phyloP scores from a whole-genome alignment of 257 asterid genomes.

The Solanum pinnatisectum region DNA sequence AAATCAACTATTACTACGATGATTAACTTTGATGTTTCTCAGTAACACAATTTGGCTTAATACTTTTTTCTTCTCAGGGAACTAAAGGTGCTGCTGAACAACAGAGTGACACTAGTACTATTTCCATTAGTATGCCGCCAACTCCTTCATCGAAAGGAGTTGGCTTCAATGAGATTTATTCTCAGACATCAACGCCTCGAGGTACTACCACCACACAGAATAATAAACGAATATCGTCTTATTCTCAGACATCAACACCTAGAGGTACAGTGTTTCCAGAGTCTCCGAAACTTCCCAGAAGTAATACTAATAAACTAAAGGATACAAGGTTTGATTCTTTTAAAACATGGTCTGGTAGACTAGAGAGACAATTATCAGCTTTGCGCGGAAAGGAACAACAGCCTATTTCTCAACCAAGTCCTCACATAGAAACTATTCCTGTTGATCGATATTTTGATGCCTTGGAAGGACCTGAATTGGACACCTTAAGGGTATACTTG shows the following conservation, averaged over 20 bases:
- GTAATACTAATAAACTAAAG: conserved; percentile 18
- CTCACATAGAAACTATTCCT: conserved; percentile 29
- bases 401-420: conserved; percentile 6
- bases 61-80: conserved; percentile 17
- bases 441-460: conserved; percentile 77
- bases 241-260: conserved; percentile 53
- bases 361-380: conserved; percentile 57
- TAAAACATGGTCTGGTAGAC: conserved; percentile 78
- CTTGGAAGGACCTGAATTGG: conserved; percentile 78
- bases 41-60: background rate
- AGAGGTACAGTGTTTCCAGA: conserved; percentile 14
- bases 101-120: background rate
- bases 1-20: background rate
- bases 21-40: background rate
- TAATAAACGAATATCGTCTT: conserved; percentile 7
- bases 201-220: background rate
- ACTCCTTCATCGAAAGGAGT: conserved; percentile 31
- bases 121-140: conserved; percentile 66
- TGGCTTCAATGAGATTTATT: conserved; percentile 6
- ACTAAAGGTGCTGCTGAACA: conserved; percentile 17
- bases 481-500: conserved; percentile 46
- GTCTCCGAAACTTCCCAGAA: conserved; percentile 17
- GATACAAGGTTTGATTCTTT: conserved; percentile 58
- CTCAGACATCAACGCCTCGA: background rate
- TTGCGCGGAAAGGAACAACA: conserved; percentile 34